These are phyloP conservation scores for Isabelozyma gotoi DNA, from an alignment of 805 yeast genomes.

Conservation along the genomic window DNA sequence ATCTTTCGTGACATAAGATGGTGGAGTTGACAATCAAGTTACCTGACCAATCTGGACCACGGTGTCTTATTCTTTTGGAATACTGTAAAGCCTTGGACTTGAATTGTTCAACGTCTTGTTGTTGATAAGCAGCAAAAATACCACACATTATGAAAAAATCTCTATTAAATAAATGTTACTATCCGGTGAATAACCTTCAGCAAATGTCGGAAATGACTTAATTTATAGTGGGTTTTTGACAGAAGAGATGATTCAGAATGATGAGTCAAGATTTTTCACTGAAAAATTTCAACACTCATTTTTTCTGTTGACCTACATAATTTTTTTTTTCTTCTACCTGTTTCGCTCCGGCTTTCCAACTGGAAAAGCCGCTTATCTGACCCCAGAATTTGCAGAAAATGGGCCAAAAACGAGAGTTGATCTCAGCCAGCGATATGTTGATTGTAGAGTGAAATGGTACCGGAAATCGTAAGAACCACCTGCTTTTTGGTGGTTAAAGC, in stretches of 20 bases:
- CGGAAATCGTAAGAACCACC: too few relatives aligned
- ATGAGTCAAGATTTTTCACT: not conserved
- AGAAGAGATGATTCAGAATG: not conserved
- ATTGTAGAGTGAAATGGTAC: too few relatives aligned
- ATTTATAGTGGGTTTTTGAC: not conserved
- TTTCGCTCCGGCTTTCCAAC: not conserved
- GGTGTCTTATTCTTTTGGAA: slow-evolving; percentile 91
- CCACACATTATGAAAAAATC: slow-evolving; percentile 76
- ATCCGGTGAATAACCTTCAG: not conserved
- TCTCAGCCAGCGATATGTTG: too few relatives aligned
- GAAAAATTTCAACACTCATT: not conserved
- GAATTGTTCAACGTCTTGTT: slow-evolving; percentile 75
- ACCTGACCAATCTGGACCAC: slow-evolving; percentile 99
- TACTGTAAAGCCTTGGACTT: slow-evolving; percentile 86
- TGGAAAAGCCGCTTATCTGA: too few relatives aligned
- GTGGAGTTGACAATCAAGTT: slow-evolving; percentile 77
- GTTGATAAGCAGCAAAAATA: slow-evolving; percentile 89
- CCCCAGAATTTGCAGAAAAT: too few relatives aligned
- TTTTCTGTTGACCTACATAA: too few relatives aligned
- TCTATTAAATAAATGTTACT: not conserved
- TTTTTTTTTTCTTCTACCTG: not conserved
- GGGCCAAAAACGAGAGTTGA: too few relatives aligned
- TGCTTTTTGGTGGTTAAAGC: not conserved
- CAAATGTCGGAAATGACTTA: not conserved
- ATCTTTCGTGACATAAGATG: slow-evolving; percentile 89